phyloP scores from a whole-genome alignment of 768 basidiomycete genomes.

The Kwoniella europaea region DNA sequence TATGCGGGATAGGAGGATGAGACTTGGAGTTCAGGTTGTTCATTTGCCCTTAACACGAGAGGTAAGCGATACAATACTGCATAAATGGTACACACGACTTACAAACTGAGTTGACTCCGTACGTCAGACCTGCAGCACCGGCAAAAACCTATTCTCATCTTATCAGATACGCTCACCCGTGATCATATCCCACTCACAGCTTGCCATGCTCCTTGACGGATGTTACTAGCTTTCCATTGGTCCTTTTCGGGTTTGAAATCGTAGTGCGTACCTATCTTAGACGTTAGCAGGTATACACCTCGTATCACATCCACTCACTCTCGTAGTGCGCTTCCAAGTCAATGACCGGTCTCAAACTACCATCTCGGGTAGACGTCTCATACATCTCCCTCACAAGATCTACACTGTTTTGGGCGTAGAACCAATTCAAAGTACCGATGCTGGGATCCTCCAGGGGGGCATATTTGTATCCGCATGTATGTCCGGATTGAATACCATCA shows the following conservation, averaged over 20 bases:
- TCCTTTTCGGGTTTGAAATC: conserved; percentile 11
- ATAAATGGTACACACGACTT: background rate
- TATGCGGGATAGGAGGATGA: conserved; percentile 19
- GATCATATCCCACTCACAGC: conserved; percentile 10
- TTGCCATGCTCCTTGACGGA: conserved; percentile 32
- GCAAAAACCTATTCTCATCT: conserved; percentile 8
- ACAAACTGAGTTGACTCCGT: conserved; percentile 33
- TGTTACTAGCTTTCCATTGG: conserved; percentile 24
- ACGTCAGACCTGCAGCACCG: conserved; percentile 30
- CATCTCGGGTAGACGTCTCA: conserved; percentile 14
- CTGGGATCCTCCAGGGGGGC: conserved; percentile 2
- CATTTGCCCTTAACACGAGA: conserved; percentile 19
- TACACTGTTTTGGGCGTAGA: conserved; percentile 12
- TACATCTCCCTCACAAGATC: conserved; percentile 30
- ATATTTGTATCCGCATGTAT: background rate
- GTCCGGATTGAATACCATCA: conserved; percentile 29
- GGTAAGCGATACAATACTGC: background rate
- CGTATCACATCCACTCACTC: conserved; percentile 16
- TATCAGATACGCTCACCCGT: background rate
- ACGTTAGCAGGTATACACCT: too few species aligned
- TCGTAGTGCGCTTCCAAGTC: conserved; percentile 38
- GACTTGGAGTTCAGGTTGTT: conserved; percentile 30
- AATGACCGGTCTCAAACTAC: conserved; percentile 28
- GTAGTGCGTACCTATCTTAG: conserved; percentile 9
- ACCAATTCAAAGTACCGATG: conserved; percentile 1